Evolutionary conservation across 257 asterid genomes (phyloP).

Genomic region (Gardenia jasminoides): DNA sequence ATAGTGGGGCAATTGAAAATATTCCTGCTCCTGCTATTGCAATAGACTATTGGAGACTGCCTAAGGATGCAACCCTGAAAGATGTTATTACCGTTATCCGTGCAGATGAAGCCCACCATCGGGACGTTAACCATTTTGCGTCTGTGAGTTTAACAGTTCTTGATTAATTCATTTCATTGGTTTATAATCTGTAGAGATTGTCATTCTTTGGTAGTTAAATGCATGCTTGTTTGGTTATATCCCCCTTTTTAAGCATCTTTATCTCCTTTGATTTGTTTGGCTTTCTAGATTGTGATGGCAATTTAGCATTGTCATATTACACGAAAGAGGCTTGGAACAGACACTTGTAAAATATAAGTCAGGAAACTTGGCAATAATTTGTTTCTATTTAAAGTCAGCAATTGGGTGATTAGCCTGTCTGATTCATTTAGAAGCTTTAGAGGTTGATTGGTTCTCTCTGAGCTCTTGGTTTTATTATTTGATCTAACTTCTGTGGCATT

Average conservation of each 20-base stretch:
- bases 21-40: conserved; percentile 89
- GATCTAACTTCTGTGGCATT: not conserved
- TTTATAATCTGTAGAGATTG: not conserved
- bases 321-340: not conserved
- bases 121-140: conserved; percentile 97
- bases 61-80: conserved; percentile 66
- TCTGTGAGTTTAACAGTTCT: conserved; percentile 52
- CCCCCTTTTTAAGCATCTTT: not conserved
- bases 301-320: not conserved
- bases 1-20: conserved; percentile 63
- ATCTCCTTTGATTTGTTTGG: not conserved
- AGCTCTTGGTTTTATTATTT: not conserved
- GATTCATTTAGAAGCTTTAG: not conserved
- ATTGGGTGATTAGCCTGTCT: not conserved
- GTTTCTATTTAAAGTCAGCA: not conserved
- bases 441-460: not conserved
- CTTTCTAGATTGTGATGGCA: not conserved
- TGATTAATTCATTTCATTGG: not conserved
- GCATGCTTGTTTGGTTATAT: not conserved
- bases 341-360: not conserved
- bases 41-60: conserved; percentile 89
- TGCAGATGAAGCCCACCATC: conserved; percentile 97
- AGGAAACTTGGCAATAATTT: not conserved
- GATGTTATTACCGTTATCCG: conserved; percentile 79
- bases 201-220: not conserved